Evolutionary conservation across 345 rosid species (phyloP), one percentile per base, ranked within the genome.

Genomic region (Brassica rapa): DNA sequence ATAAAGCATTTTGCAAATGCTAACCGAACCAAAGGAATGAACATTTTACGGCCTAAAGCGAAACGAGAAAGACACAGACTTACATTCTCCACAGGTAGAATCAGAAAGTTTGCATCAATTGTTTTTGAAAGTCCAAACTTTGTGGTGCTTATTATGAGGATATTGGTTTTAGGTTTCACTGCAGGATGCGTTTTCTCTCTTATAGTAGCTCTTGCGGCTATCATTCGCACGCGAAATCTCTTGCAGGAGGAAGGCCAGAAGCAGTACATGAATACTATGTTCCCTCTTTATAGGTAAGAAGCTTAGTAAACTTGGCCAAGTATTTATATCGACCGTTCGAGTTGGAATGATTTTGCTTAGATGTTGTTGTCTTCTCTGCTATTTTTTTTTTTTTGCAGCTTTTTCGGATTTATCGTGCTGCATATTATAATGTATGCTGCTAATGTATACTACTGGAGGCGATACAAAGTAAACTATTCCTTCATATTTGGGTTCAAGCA

Each of bases 401-500:
- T 87, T 41, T 87, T 87, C 4, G 86, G 83, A 0, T 83, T 84
- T 66, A 82, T 81, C 6, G 78, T 83, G 32, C 57, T 87, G 21
- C 88, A 87, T 72, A 70, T 86, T 33, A 24, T 66, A 3, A 81
- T 83, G 69, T 83, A 82, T 76, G 87, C 84, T 60, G 82, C 25
- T 4, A 82, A 87, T 33, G 61, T 83, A 24, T 86, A 74, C 49
- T 84, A 37, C 62, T 86, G 89, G 89, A 78, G 73, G 60, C 70
- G 64, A 4, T 86, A 78, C 60, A 75, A 75, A 21, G 79, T 87
- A 4, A 93, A 93, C 46, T 91, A 87, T 55, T 24, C 89, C 4
- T 93, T 89, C 77, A 89, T 93, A 73, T 89, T 91, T 71, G 93
- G 91, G 30, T 86, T 87, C 82, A 89, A 90, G 80, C 83, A 82